Evolutionary conservation across 2,329 filamentous ascomycete genomes (phyloP), one percentile per base, ranked within the genome.

Genomic region (Alternaria sp.): DNA sequence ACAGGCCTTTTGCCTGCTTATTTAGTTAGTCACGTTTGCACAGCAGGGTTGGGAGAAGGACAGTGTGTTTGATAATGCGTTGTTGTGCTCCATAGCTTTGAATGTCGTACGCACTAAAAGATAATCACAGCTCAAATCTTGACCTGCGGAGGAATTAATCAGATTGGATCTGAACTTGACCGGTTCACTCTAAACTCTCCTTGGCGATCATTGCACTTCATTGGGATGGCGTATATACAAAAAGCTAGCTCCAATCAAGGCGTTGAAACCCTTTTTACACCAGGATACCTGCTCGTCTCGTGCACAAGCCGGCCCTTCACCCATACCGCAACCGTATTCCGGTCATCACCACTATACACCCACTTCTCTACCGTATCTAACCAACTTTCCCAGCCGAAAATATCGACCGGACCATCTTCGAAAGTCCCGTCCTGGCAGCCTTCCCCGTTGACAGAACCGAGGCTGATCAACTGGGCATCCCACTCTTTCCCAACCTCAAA

Each of bases 381-480:
- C 92, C 91, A 96, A n/a, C 73, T 86, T 83, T 98, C 94, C 86
- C 89, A 92, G 1, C 93, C 93, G 81, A 97, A 99, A 0, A 97
- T 77, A 77, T 97, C 93, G 0, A 97, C 92, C 45, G 88, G 87
- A 0, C 89, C 88, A 3, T 83, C 80, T 1, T 81, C 81, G 3
- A 80, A 77, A 5, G 78, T 78, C 1, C 79, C 79, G 1, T 72
- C 76, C 1, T 51, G 58, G 13, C 66, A 66, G 3, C 59, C 72
- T 0, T 68, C 74, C 3, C 72, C 74, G 2, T 48, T 55, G 5
- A 80, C 81, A 5, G 49, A 60, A 1, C 83, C 85, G 24, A 97
- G 77, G 9, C 84, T 81, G 54, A 99, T 83, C 68, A 97, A 82
- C 82, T 97, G 92, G 58, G 91, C 93, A 82, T 99, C 95, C 86